Base-by-base conservation (phyloP, 768 basidiomycete species). In the Chalciporus piperatus region DNA sequence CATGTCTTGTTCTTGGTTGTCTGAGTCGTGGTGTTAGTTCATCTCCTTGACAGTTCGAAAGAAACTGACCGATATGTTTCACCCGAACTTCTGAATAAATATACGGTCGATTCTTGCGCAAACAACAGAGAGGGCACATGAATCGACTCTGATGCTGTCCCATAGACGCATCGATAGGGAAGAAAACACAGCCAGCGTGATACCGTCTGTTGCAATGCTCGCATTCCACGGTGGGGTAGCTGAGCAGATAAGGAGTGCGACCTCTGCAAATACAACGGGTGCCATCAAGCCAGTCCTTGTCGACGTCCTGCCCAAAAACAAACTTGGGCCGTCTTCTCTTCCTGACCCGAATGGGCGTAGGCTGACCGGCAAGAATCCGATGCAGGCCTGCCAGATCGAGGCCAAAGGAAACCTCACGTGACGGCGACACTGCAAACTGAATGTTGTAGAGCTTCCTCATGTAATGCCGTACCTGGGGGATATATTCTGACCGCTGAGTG, bases 401-500 rank as follows among this genome's bases (percentile, higher is more conserved):
- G 14, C 90, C 90, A 59, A 84, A 92, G 2, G 89, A 90, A 2
- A 88, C 80, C 43, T 90, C 89, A 1, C 83, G 85, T 53, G 81
- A 87, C 3, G 89, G 87, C 0, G 87, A 87, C 10, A 93, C 85
- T n/a, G 86, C 84, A 62, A 93, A 92, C 69, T 92, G 90, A 47
- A 93, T 88, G 72, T 84, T 87, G 75, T 85, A 92, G 14, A 92
- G 72, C 71, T 93, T 93, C 58, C 90, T 85, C 89, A 93, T 91
- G 66, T 86, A 92, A 66, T 93, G 91, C 28, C 90, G 82, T 12
- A 92, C 89, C 66, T 91, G 90, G 14, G 85, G 79, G 37, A 92
- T 84, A 59, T 85, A 87, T 49, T 89, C 87, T 4, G 76, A 72
- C n/a, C 83, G 81, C 62, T 89, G 89, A 53, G 91, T 87, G 32